Conservation (phyloP, 148 eudicot genomes). For the Silene uniflora region DNA sequence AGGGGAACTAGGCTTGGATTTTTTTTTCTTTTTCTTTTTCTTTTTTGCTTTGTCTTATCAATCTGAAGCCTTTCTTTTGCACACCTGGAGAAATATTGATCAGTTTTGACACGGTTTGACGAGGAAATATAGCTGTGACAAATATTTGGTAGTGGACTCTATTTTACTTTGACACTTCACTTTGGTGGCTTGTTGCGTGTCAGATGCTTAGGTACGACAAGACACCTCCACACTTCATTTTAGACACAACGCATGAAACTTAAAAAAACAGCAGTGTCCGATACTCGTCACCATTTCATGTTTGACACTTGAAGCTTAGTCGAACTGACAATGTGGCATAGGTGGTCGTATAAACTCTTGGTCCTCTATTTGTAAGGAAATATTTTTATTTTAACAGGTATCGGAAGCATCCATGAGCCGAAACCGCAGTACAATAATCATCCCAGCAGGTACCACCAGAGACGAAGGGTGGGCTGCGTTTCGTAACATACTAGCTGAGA, state of each 20-base stretch:
- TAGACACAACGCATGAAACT: too few species aligned
- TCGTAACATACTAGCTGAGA: conserved; percentile 84
- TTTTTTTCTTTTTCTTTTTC: background rate
- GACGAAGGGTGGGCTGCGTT: conserved; percentile 97
- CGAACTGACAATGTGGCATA: too few species aligned
- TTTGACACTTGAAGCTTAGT: too few species aligned
- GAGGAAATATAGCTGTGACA: background rate
- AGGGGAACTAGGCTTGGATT: background rate
- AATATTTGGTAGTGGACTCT: background rate
- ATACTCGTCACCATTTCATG: too few species aligned
- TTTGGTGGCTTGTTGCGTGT: too few species aligned
- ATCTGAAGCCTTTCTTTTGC: background rate
- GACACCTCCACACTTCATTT: too few species aligned
- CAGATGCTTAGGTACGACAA: too few species aligned
- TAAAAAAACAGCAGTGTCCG: too few species aligned
- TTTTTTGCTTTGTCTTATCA: background rate
- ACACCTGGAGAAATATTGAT: background rate
- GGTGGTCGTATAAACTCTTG: background rate
- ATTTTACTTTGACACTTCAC: too few species aligned
- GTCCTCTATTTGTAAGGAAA: background rate
- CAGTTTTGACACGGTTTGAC: background rate
- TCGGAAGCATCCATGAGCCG: conserved; percentile 95
- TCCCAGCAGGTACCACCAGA: conserved; percentile 78
- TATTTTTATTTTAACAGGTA: conserved; percentile 39
- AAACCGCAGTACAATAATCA: conserved; percentile 92